Percentiles rank a stretch among this genome's conserved stretches.
phyloP scores from a whole-genome alignment of 768 basidiomycete species.

The Auricularia sp. region DNA sequence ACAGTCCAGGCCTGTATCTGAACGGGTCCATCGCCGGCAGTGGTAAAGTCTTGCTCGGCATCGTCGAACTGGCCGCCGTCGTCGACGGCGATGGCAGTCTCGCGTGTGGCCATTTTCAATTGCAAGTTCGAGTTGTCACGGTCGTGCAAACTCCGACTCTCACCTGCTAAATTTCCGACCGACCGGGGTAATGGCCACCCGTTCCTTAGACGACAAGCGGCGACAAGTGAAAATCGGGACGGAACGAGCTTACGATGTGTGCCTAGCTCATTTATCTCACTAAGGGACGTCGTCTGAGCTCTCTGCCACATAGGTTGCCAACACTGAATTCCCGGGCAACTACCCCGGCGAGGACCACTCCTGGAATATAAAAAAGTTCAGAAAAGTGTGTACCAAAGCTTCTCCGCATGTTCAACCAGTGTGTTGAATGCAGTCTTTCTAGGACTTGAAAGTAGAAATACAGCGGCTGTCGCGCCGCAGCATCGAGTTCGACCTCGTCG shows the following conservation, averaged over 20 bases:
- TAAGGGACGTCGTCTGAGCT: neutral
- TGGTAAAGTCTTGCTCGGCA: conserved; percentile 32
- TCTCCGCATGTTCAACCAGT: neutral
- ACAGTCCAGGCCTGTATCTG: conserved; percentile 20
- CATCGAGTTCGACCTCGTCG: conserved; percentile 90
- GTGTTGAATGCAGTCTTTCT: conserved; percentile 20
- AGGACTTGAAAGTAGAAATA: conserved; percentile 67
- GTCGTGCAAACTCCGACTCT: no score
- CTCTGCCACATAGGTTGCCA: conserved; percentile 49
- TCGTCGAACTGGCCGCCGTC: conserved; percentile 53
- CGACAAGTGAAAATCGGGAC: conserved; percentile 58
- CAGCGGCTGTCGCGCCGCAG: conserved; percentile 72
- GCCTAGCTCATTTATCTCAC: neutral
- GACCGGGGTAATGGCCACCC: conserved; percentile 9
- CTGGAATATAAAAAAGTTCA: conserved; percentile 71
- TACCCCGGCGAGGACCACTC: conserved; percentile 75
- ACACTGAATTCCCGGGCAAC: conserved; percentile 85
- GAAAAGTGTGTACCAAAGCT: conserved; percentile 39
- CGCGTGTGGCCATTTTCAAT: neutral
- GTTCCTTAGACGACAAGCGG: conserved; percentile 26
- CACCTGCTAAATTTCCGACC: no score
- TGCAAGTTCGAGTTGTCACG: no score
- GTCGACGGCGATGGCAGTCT: neutral
- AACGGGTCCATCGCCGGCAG: conserved; percentile 28
- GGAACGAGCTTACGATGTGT: conserved; percentile 47